Base-by-base conservation (phyloP, 176 grass and related monocot species). In the Alloteropsis semialata region DNA sequence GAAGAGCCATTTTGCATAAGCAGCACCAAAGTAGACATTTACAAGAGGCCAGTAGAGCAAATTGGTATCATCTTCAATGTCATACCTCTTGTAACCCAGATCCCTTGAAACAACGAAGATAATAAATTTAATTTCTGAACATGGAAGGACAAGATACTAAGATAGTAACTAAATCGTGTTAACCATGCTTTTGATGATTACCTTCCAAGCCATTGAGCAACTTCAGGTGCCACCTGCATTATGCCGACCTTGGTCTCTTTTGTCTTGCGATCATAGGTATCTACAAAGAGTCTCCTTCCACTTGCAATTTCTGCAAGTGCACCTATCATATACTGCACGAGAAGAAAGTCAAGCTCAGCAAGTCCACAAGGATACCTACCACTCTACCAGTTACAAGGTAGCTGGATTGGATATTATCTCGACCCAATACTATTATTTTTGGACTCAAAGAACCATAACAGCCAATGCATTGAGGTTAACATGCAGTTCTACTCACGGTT, bases 21-120 rank as follows among this genome's bases (percentile, higher is more conserved):
- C 93, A 69, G 93, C 96, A 73, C 96, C 96, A 84, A 96, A 99
- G 51, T 99, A 99, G 45, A 99, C 73, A 81, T 99, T 99, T 62
- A 99, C 87, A 84, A 93, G 95, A 65, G 96, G 96, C 87, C 84
- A 96, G 81, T 85, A 96, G 30, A 99, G 84, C 56, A 99, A 73
- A 58, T 86, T 74, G 68, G 75, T 69, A 84, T 95, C 83, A 46
- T 88, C 87, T 84, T 93, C 89, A 79, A 95, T 92, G 51, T 88
- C 91, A 76, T 96, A 99, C 75, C 78, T 88, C 72, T 58, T 86
- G 87, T 99, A 99, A 51, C 93, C 96, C 85, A 96, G 57, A 83
- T 99, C 96, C 85, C 96, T 98, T 76, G 59, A 22, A 84, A 56
- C 32, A 48, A 81, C 55, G 32, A 84, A 86, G 64, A 61, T 44